Evolutionary conservation across 2,329 filamentous ascomycete species (phyloP).

Genomic region (Diaporthe humulicola): DNA sequence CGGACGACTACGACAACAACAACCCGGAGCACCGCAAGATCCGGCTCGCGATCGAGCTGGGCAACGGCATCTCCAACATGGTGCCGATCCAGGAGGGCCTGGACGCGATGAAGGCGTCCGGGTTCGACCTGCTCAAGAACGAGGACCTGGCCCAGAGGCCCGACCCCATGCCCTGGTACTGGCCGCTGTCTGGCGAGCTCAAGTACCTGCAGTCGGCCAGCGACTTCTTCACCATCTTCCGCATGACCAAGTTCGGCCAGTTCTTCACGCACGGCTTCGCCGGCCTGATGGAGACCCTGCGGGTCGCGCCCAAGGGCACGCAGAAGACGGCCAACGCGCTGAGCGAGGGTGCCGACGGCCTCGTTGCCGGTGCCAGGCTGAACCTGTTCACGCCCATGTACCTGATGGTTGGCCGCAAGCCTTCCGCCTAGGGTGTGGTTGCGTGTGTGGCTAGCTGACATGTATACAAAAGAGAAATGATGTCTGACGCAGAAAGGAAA

Average conservation of each 20-base stretch:
- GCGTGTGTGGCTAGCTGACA: neutral
- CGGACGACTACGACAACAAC: slow-evolving; percentile 90
- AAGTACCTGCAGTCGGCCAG: slow-evolving; percentile 84
- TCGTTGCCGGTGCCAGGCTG: slow-evolving; percentile 88
- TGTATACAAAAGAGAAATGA: slow-evolving; percentile 2
- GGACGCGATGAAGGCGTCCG: slow-evolving; percentile 85
- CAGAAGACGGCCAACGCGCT: slow-evolving; percentile 96
- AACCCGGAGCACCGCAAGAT: slow-evolving; percentile 90
- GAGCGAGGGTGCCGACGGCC: slow-evolving; percentile 82
- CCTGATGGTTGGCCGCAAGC: slow-evolving; percentile 94
- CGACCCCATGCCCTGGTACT: slow-evolving; percentile 91
- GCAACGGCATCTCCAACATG: slow-evolving; percentile 98
- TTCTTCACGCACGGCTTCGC: slow-evolving; percentile 81
- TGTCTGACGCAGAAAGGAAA: neutral
- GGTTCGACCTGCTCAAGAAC: slow-evolving; percentile 85
- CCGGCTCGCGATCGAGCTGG: slow-evolving; percentile 93
- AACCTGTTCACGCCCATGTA: slow-evolving; percentile 99
- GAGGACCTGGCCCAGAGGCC: slow-evolving; percentile 87
- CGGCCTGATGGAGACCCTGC: slow-evolving; percentile 80
- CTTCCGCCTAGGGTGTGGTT: slow-evolving; percentile 55
- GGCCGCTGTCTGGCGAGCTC: slow-evolving; percentile 87
- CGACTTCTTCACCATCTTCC: slow-evolving; percentile 85
- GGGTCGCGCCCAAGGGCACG: slow-evolving; percentile 83
- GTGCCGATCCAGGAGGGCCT: slow-evolving; percentile 86
- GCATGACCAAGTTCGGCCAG: slow-evolving; percentile 90